Evolutionary conservation across 257 asterid genomes (phyloP), one percentile per base, ranked within the genome.

Genomic region (Parsonsia alboflavescens): DNA sequence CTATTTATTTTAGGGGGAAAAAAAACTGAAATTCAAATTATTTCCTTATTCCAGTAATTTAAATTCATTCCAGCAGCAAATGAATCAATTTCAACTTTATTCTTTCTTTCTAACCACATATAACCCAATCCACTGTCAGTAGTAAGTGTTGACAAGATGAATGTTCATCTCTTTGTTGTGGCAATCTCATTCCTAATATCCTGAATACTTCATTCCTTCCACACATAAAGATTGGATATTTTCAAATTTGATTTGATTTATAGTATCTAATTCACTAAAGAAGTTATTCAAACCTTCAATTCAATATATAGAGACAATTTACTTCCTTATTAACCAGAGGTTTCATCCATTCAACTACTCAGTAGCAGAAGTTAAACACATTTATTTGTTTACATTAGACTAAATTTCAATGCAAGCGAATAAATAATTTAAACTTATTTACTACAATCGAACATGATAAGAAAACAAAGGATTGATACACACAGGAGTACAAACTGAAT

Each of bases 401-500:
- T 6, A 10, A 28, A 61, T 61, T 61, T 28, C 17, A 12, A 61
- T 17, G 65, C 7, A 58, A 58, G 8, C 16, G 7, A 58, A 58
- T 58, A 39, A 58, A 11, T 10, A 22, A 56, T 57, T 24, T 3
- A 24, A 58, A 24, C 7, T 24, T 58, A 58, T 58, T 58, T 26
- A 44, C 42, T 19, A 63, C n/a, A 26, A 58, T 33, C 9, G 46
- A 26, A 30, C 12, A 69, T 24, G 21, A 39, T 15, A 39, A 17
- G 54, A 52, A 66, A 49, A 26, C 53, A 44, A 68, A 65, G 7
- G 15, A 65, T 10, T 33, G 28, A n/a, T 6, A 46, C 53, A 9
- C 73, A 28, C 30, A 71, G 45, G 19, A 33, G 70, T 74, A 24
- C 74, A 77, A 59, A 70, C 67, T 77, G 58, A 52, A 66, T 72